Conservation (phyloP, 2,329 filamentous ascomycete genomes). For the Cladosporium oxysporum region DNA sequence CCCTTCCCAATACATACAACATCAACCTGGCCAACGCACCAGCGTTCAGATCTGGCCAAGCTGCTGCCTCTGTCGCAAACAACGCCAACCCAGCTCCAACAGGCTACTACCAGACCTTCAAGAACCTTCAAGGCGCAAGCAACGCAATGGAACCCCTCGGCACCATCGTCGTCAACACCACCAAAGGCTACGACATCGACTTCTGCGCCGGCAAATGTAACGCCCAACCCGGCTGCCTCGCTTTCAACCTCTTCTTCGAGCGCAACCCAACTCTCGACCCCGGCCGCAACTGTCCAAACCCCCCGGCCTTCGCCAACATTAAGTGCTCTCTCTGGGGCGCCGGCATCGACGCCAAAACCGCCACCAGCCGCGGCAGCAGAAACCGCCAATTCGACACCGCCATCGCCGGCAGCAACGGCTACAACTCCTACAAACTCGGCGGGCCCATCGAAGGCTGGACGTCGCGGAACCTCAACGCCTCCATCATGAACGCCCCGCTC, state of each 20-base stretch:
- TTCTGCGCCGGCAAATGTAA: slow-evolving; percentile 26
- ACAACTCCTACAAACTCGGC: slow-evolving; percentile 25
- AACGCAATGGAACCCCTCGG: slow-evolving; percentile 22
- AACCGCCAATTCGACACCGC: slow-evolving; percentile 41
- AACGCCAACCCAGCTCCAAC: slow-evolving; percentile 16
- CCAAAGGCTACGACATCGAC: slow-evolving; percentile 25
- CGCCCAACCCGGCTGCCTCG: slow-evolving; percentile 24
- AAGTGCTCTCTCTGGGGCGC: slow-evolving; percentile 42
- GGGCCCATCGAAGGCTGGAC: slow-evolving; percentile 17
- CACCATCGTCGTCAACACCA: slow-evolving; percentile 20
- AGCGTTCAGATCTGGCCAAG: slow-evolving; percentile 19
- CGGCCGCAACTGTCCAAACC: slow-evolving; percentile 37
- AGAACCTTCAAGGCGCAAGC: slow-evolving; percentile 22
- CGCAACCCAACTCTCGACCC: slow-evolving; percentile 39
- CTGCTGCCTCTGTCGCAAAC: slow-evolving; percentile 13
- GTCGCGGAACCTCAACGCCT: background rate
- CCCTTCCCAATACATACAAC: slow-evolving; percentile 4
- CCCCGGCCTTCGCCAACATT: slow-evolving; percentile 36
- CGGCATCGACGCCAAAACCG: slow-evolving; percentile 30
- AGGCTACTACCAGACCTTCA: slow-evolving; percentile 24
- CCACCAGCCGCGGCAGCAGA: slow-evolving; percentile 39
- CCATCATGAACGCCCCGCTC: slow-evolving; percentile 7
- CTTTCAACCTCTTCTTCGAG: slow-evolving; percentile 33
- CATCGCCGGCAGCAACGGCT: slow-evolving; percentile 47
- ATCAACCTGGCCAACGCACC: slow-evolving; percentile 14